Conservation (phyloP, 2,329 filamentous ascomycete species). For the Exophiala lecanii-corni region DNA sequence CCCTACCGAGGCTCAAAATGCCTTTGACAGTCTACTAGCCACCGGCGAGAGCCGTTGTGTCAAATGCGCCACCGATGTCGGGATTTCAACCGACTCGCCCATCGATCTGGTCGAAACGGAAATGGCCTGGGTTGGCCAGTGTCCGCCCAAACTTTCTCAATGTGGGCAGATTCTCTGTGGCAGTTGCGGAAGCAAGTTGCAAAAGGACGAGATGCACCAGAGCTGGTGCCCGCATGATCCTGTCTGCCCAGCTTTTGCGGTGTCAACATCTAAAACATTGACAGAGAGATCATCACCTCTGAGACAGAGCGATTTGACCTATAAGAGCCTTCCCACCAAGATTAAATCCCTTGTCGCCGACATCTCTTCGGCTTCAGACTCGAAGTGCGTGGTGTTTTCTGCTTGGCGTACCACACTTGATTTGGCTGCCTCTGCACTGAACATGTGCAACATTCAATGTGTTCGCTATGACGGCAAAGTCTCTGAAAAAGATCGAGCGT, state of each 20-base stretch:
- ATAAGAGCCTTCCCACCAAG: neutral
- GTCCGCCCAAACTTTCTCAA: neutral
- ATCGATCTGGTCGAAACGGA: neutral
- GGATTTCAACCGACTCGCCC: neutral
- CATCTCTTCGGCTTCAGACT: neutral
- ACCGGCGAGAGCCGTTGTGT: neutral
- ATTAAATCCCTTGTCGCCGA: neutral
- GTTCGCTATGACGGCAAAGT: too few species aligned
- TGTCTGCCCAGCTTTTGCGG: neutral
- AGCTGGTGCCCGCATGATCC: neutral
- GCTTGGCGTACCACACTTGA: neutral
- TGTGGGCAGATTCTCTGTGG: neutral
- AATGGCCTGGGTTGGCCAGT: neutral
- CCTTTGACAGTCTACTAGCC: neutral
- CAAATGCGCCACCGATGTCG: neutral
- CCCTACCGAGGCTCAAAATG: neutral
- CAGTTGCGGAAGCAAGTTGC: neutral
- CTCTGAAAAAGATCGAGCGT: too few species aligned
- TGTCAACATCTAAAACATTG: constrained; percentile 1
- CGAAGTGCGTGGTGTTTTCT: neutral
- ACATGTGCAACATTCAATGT: neutral
- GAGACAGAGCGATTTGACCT: neutral
- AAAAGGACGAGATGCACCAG: neutral
- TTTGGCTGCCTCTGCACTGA: neutral
- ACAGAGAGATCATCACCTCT: neutral